phyloP scores from a whole-genome alignment of 2,329 filamentous ascomycete genomes.

The Beauveria brongniartii region DNA sequence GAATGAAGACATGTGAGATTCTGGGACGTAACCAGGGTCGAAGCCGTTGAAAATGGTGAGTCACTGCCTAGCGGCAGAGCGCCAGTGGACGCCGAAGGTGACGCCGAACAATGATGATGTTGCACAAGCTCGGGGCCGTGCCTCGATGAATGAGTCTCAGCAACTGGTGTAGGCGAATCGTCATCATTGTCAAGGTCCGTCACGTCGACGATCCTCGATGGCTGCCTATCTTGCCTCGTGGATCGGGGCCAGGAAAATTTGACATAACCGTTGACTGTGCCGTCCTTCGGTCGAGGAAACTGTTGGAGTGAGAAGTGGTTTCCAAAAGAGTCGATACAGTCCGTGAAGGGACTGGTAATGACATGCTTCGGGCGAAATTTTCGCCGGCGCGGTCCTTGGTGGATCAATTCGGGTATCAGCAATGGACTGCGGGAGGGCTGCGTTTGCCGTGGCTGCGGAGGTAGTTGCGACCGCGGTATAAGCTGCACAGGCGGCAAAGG shows the following conservation, averaged over 20 bases:
- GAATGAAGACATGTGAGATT: neutral
- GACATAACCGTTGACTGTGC: slow-evolving; percentile 30
- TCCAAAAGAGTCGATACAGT: slow-evolving; percentile 23
- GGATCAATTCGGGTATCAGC: neutral
- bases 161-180: neutral
- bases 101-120: neutral
- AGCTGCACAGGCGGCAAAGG: neutral
- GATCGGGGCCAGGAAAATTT: slow-evolving; percentile 28
- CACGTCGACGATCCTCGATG: neutral
- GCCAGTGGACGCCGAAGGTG: neutral
- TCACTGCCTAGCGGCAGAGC: neutral
- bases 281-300: slow-evolving; percentile 24
- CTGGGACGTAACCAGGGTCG: neutral
- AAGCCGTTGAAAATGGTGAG: neutral
- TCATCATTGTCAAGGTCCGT: neutral
- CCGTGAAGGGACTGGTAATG: slow-evolving; percentile 26
- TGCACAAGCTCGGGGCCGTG: neutral
- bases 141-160: neutral
- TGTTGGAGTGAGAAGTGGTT: slow-evolving; percentile 14
- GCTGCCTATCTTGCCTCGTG: slow-evolving; percentile 4
- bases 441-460: neutral
- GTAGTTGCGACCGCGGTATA: neutral
- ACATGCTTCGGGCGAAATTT: slow-evolving; percentile 5
- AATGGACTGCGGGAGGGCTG: neutral
- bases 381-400: slow-evolving; percentile 11